Base-by-base conservation (phyloP, 148 eudicot species). In the Limonium bicolor region DNA sequence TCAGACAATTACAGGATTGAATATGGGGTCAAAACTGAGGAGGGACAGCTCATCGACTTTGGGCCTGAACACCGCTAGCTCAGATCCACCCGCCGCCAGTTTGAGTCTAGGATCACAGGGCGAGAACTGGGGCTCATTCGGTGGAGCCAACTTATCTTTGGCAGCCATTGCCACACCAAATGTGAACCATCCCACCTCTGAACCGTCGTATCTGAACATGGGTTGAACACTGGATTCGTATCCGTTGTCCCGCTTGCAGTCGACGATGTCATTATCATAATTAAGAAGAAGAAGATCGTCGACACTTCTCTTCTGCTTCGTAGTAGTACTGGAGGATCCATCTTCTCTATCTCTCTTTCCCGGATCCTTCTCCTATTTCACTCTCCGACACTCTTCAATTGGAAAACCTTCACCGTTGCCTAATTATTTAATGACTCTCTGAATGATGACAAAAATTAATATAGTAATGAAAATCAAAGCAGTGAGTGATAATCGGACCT, bases 101-200 rank as follows among this genome's bases (percentile, higher is more conserved):
- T 56, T 50, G 22, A 87, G 80, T 16, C 96, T 79, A 2, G 18
- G 4, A 59, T 87, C 94, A 18, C 96, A 87, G 7, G 96, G 96
- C 1, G 96, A 87, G 34, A 82, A 74, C 59, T 76, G 94, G 49
- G 69, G n/a, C n/a, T n/a, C n/a, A n/a, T n/a, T n/a, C n/a, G n/a
- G n/a, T n/a, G n/a, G n/a, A n/a, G n/a, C n/a, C n/a, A n/a, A n/a
- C n/a, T n/a, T n/a, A 1, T 84, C 74, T 35, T 64, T 76, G 2
- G 67, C 24, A 1, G 90, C 63, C 50, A 80, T 76, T 0, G 82
- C 82, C 3, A 84, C 51, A 0, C 90, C 95, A 12, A 84, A 73
- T 8, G 86, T 76, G 19, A 80, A 13, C 95, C 95, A 46, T 84
- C 95, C 46, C 20, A 25, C 64, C 36, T 76, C 45, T 64, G 74